phyloP scores from a whole-genome alignment of 371 early-diverging fungal genomes.

The Umbelopsis sp. region DNA sequence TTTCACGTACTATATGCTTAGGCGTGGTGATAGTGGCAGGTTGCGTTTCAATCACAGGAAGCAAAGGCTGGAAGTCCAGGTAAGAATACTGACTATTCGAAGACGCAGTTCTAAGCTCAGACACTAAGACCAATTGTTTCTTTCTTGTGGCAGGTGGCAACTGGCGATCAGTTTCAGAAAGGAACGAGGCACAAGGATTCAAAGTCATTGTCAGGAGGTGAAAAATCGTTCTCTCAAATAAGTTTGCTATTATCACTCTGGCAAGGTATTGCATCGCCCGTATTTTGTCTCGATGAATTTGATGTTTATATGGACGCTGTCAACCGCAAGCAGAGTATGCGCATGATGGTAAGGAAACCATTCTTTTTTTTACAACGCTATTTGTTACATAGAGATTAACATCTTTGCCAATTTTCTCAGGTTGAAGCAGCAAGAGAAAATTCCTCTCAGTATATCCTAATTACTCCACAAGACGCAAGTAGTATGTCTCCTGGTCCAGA shows the following conservation, averaged over 20 bases:
- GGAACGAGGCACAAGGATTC: slow-evolving; percentile 79
- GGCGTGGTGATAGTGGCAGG: slow-evolving; percentile 88
- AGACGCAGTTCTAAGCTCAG: too few relatives aligned
- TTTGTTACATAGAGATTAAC: not conserved
- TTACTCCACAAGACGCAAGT: slow-evolving; percentile 86
- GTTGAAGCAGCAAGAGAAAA: slow-evolving; percentile 79
- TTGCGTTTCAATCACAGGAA: slow-evolving; percentile 82
- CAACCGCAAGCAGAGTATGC: slow-evolving; percentile 89
- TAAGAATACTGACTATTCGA: slow-evolving; percentile 30
- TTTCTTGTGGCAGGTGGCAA: slow-evolving; percentile 31
- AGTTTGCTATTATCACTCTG: slow-evolving; percentile 97
- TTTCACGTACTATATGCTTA: slow-evolving; percentile 75
- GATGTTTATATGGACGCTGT: slow-evolving; percentile 99
- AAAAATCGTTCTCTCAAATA: slow-evolving; percentile 98
- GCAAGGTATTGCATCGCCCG: slow-evolving; percentile 95
- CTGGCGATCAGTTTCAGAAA: slow-evolving; percentile 47
- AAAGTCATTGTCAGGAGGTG: slow-evolving; percentile 96
- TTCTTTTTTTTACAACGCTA: not conserved
- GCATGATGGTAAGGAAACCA: slow-evolving; percentile 65
- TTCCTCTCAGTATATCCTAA: slow-evolving; percentile 90
- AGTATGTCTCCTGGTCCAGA: slow-evolving; percentile 66
- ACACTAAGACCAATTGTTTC: too few relatives aligned
- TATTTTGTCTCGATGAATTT: slow-evolving; percentile 98
- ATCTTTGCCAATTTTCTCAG: slow-evolving; percentile 22
- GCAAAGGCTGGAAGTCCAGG: slow-evolving; percentile 71